Percentiles rank a stretch among this genome's conserved stretches.
Conservation (phyloP, 2,329 filamentous ascomycete genomes). For the Hypoxylon sp. region DNA sequence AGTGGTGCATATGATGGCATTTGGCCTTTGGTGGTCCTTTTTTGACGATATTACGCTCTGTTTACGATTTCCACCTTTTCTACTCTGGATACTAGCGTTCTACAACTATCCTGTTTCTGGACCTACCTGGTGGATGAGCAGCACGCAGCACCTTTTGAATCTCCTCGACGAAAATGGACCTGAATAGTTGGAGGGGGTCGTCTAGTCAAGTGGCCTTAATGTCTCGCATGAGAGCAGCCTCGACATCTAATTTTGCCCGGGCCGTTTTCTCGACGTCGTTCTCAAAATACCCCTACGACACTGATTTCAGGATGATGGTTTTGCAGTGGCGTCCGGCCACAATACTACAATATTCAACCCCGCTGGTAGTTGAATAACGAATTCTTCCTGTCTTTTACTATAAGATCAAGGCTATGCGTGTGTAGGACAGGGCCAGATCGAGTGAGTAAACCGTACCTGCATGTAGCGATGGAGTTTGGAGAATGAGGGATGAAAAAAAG, state of each 20-base stretch:
- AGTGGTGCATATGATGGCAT: constrained; percentile 40
- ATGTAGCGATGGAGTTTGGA: constrained; percentile 44
- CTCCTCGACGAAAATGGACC: constrained; percentile 4
- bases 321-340: constrained; percentile 26
- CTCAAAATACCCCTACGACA: constrained; percentile 50
- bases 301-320: constrained; percentile 16
- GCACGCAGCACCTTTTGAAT: constrained; percentile 5
- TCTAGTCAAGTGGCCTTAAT: background rate
- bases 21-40: constrained; percentile 37
- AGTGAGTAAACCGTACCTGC: constrained; percentile 17
- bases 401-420: constrained; percentile 28
- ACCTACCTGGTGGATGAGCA: constrained; percentile 8
- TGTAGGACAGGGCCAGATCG: constrained; percentile 21
- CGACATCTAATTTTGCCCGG: constrained; percentile 3
- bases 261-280: constrained; percentile 24
- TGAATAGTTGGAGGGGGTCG: constrained; percentile 5
- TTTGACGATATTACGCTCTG: constrained; percentile 45
- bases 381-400: constrained; percentile 25
- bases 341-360: constrained; percentile 22
- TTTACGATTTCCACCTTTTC: constrained; percentile 38
- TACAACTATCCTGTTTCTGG: constrained; percentile 12
- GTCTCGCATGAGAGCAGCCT: background rate
- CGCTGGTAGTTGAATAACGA: constrained; percentile 21
- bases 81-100: constrained; percentile 28
- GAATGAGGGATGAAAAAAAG: constrained; percentile 34